Evolutionary conservation across 1,284 basidiomycete species (phyloP).

Genomic region (Sporisorium exsertum): DNA sequence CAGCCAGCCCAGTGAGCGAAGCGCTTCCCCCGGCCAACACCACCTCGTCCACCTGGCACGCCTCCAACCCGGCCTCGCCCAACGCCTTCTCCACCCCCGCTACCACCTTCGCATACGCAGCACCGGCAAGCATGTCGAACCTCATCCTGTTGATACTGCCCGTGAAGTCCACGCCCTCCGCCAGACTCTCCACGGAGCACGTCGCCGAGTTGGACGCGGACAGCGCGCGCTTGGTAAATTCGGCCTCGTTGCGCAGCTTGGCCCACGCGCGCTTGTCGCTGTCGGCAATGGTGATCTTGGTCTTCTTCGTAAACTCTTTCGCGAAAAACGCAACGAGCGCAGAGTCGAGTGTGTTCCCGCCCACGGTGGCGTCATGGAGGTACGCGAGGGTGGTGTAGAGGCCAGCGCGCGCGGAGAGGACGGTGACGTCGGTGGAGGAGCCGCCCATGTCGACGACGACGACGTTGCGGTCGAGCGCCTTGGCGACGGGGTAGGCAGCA

Average conservation of each 20-base stretch:
- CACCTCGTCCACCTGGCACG: constrained; percentile 84
- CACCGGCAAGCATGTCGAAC: constrained; percentile 86
- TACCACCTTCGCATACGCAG: constrained; percentile 80
- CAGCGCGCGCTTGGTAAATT: constrained; percentile 93
- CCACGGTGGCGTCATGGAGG: constrained; percentile 72
- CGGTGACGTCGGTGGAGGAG: constrained; percentile 73
- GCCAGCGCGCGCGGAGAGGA: constrained; percentile 73
- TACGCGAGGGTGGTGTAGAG: constrained; percentile 73
- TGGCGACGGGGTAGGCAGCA: constrained; percentile 70
- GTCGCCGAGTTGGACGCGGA: constrained; percentile 88
- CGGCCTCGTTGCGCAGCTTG: constrained; percentile 90
- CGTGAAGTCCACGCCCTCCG: constrained; percentile 92
- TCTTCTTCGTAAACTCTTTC: constrained; percentile 98
- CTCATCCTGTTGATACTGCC: constrained; percentile 92
- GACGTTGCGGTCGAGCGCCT: constrained; percentile 73
- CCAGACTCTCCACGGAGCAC: constrained; percentile 90
- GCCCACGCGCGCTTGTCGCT: constrained; percentile 83
- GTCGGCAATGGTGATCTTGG: constrained; percentile 77
- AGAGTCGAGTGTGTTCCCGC: constrained; percentile 80
- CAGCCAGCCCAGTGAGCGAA: constrained; percentile 85
- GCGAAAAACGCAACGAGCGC: constrained; percentile 90
- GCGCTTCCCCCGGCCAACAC: constrained; percentile 87
- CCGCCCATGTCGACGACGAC: constrained; percentile 75
- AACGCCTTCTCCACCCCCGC: constrained; percentile 77
- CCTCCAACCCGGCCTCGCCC: constrained; percentile 76